Conservation (phyloP, 2,329 filamentous ascomycete species). For the Botryotinia calthae region DNA sequence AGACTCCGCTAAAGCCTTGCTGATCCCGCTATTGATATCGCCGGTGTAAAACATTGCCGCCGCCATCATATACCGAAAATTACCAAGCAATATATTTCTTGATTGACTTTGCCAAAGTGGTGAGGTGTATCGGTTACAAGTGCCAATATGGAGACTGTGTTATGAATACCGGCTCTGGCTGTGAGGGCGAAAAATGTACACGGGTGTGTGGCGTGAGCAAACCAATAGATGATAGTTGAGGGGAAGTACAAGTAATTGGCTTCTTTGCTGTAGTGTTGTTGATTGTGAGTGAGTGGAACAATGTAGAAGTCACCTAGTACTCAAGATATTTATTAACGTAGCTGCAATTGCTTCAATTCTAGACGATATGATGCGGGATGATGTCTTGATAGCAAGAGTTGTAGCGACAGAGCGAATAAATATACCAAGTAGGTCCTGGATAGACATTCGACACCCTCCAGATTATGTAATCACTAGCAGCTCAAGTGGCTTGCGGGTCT, state of each 20-base stretch:
- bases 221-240: background rate
- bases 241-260: background rate
- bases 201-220: background rate
- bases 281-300: background rate
- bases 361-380: background rate
- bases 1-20: conserved; percentile 66
- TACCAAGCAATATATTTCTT: background rate
- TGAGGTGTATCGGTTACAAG: background rate
- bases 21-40: conserved; percentile 76
- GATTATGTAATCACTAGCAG: background rate
- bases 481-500: background rate
- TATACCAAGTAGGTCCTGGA: background rate
- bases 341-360: background rate
- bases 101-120: background rate
- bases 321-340: background rate
- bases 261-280: background rate
- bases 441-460: background rate
- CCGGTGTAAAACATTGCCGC: conserved; percentile 75
- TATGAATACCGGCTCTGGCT: background rate
- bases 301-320: background rate
- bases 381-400: background rate
- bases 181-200: background rate
- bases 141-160: background rate
- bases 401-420: background rate
- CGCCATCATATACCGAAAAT: background rate